Base-by-base conservation (phyloP, 164 flowering plant species). In the Magnolia officinalis region DNA sequence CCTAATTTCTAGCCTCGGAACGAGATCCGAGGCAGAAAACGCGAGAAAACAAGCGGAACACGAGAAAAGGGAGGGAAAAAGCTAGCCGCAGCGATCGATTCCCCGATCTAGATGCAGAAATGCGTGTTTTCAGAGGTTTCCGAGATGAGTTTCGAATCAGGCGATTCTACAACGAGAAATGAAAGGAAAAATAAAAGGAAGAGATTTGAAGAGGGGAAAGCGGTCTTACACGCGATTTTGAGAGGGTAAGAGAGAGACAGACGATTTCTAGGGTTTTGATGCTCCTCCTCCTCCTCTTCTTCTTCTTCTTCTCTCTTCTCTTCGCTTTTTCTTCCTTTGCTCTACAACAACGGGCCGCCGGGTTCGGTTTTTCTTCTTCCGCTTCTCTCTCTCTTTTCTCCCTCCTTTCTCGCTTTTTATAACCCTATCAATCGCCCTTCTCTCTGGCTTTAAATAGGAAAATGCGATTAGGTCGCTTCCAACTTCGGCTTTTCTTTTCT, bases 261-360 rank as follows among this genome's bases (percentile, higher is more conserved):
- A 31, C 20, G 76, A 63, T 74, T 74, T 64, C 50, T 59, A 71
- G 16, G 74, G 31, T 14, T 71, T 71, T 45, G 23, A 37, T 45
- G 29, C 45, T 70, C 61, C 45, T 16, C 23, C 75, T 73, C 67
- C 23, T 63, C 16, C 58, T 45, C 59, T 9, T 37, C 52, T 16
- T 14, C 18, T 63, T 26, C 50, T 21, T 50, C 20, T 18, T 24
- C 16, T 16, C 63, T 21, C 45, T 16, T 8, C 6, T 23, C 64
- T 67, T 29, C 66, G 24, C 21, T 18, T 26, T 65, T 58, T 66
- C 64, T 23, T 14, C 23, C 31, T 52, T 29, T 31, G 26, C 63
- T 24, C 65, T 24, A 50, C 77, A 64, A 64, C 76, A 63, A 45
- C 63, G 61, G 67, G 70, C 70, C 76, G 76, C 76, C 69, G 58